Base-by-base conservation (phyloP, 2,329 filamentous ascomycete genomes). In the Thelonectria blattea region DNA sequence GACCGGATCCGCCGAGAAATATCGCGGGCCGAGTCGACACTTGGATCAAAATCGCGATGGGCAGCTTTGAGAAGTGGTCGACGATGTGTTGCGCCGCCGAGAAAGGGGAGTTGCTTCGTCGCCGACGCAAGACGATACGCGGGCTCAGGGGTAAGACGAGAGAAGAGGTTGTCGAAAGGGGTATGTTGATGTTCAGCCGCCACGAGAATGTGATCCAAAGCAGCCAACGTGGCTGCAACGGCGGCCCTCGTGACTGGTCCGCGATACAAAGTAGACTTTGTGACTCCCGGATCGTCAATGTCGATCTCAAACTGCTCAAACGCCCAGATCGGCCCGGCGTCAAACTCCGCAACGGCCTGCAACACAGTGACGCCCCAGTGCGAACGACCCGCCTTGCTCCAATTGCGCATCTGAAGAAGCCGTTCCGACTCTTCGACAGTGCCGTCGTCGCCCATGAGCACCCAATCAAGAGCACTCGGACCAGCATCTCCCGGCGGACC, bases 311-410 rank as follows among this genome's bases (percentile, higher is more conserved):
- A 65, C 5, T 65, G 63, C 5, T 65, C 62, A 24, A 65, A 65
- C 2, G 63, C 63, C 63, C 63, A 65, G 1, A 65, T 60, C 15
- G 62, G 62, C 6, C 63, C 63, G 15, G 63, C 63, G 5, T 65
- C 63, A 48, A 65, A 62, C 59, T 65, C 63, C 5, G 56, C 55
- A 17, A 60, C 63, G 7, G 63, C 63, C 32, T 65, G 63, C 2
- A 65, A 39, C n/a, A 65, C 55, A 2, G 62, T 65, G 3, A 65
- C 62, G 12, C 63, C 63, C 63, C 63, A 65, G 32, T 65, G 55
- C n/a, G 63, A 57, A 7, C 63, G 63, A 5, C 63, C 59, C 5
- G 27, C 45, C 42, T 34, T 41, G 11, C 60, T 60, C 63, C 63
- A 65, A 2, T 55, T 15, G 8, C 62, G 42, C 24, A 52, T 52